Base-by-base conservation (phyloP, 225 moss, liverwort and hornwort species). In the Thuidium tamariscinum region DNA sequence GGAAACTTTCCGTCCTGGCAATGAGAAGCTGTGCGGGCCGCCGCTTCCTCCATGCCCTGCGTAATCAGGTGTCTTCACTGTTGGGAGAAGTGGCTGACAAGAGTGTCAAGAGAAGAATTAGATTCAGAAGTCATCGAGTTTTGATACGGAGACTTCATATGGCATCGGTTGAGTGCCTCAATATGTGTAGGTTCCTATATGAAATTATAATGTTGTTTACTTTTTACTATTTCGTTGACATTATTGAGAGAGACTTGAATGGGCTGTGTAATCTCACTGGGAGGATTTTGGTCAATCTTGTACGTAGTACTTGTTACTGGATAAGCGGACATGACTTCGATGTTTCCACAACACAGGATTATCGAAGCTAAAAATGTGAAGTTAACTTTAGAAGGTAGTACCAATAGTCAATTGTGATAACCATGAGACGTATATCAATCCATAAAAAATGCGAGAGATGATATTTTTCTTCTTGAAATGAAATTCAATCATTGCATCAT, bases 1-100 rank as follows among this genome's bases (percentile, higher is more conserved):
- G 64, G 78, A 89, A 4, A 79, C 86, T 4, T 93, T 93, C 78
- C 91, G 82, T 34, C 93, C 93, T 5, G 90, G 91, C 7, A 93
- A 93, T 21, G 87, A 91, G 36, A 82, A 84, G 34, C 84, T 93
- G 48, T 93, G 91, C 69, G 93, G 91, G 6, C 44, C 88, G 9
- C 93, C 93, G 32, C 93, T 93, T 26, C 51, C 86, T 8, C 8
- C 62, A 5, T 93, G 93, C 84, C 87, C 81, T 23, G 87, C n/a
- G 42, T 82, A 11, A 51, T 61, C 30, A 41, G 30, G 29, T 56
- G 19, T 42, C 42, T 20, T 41, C 13, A 14, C 30, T 10, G 8
- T 8, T 9, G 39, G 18, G 30, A 41, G 56, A 37, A 60, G 60
- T 27, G 3, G 9, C 18, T 41, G 52, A 10, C 41, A 10, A 56